A percentile compares a stretch with the other conserved stretches of the same genome.
Conservation (phyloP, 2,329 filamentous ascomycete species). For the Tolypocladium tundrense region DNA sequence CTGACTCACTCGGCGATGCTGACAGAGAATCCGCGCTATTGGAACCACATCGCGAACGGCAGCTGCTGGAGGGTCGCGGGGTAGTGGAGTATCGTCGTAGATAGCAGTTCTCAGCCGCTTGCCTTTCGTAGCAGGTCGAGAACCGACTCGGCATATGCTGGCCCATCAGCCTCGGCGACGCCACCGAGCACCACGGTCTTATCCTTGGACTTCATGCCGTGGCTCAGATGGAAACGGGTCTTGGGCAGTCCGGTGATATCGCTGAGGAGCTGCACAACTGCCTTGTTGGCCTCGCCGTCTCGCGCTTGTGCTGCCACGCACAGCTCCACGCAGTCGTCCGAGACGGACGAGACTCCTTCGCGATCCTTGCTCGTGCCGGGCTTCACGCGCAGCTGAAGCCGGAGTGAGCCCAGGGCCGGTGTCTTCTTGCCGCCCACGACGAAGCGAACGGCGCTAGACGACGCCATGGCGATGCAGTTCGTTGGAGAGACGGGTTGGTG, state of each 20-base stretch:
- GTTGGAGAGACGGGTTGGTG: neutral
- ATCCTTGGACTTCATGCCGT: conserved; percentile 52
- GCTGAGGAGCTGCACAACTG: conserved; percentile 52
- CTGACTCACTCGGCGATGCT: conserved; percentile 1
- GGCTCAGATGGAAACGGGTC: conserved; percentile 50
- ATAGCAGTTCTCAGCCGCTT: neutral
- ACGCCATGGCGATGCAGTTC: conserved; percentile 12
- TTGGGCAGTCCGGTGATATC: conserved; percentile 50
- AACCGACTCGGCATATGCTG: conserved; percentile 15
- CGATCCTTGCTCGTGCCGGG: conserved; percentile 52
- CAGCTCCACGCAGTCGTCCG: conserved; percentile 48
- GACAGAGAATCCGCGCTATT: neutral
- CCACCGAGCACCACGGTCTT: conserved; percentile 45
- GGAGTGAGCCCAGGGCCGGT: conserved; percentile 31
- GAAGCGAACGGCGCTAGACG: conserved; percentile 31
- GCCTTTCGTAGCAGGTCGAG: conserved; percentile 17
- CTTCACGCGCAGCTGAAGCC: conserved; percentile 57
- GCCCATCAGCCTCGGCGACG: conserved; percentile 18
- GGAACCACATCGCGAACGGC: neutral
- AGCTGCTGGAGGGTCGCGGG: neutral
- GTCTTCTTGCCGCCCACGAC: conserved; percentile 38
- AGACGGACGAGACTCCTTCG: conserved; percentile 49
- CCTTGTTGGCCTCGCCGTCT: conserved; percentile 60
- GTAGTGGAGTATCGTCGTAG: neutral
- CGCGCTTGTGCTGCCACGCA: conserved; percentile 55